Evolutionary conservation across 2,329 filamentous ascomycete genomes (phyloP).

Genomic region (Stagonosporopsis rhizophila): DNA sequence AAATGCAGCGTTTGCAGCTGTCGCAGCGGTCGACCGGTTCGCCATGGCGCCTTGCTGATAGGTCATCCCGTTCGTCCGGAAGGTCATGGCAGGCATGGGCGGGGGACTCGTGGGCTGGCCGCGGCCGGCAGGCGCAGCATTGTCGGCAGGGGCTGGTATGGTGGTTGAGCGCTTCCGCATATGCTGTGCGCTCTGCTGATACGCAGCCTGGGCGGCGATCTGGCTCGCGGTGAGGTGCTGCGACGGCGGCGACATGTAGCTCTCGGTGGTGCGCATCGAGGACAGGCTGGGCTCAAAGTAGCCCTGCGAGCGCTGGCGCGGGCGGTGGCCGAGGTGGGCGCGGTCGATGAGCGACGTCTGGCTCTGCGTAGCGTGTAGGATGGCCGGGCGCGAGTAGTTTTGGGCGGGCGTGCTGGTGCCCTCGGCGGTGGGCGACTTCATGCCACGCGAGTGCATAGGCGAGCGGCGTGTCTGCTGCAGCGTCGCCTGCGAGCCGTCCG

Average conservation of each 20-base stretch:
- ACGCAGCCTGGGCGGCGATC: slow-evolving; percentile 80
- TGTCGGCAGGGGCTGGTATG: slow-evolving; percentile 63
- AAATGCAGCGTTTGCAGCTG: slow-evolving; percentile 77
- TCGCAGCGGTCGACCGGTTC: slow-evolving; percentile 70
- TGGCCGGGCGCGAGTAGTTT: slow-evolving; percentile 50
- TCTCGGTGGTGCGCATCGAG: slow-evolving; percentile 55
- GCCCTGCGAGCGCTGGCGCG: slow-evolving; percentile 75
- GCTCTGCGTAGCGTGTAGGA: slow-evolving; percentile 43
- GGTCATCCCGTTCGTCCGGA: slow-evolving; percentile 49
- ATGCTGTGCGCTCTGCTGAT: slow-evolving; percentile 64
- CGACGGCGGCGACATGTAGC: slow-evolving; percentile 45
- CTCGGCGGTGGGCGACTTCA: slow-evolving; percentile 36
- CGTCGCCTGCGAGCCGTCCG: slow-evolving; percentile 51
- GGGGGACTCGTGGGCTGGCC: slow-evolving; percentile 62
- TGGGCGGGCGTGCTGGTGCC: slow-evolving; percentile 28
- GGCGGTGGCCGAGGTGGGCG: slow-evolving; percentile 58
- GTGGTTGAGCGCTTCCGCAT: slow-evolving; percentile 76
- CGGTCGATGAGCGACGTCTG: slow-evolving; percentile 23
- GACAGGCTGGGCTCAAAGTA: slow-evolving; percentile 78
- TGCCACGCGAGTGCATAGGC: slow-evolving; percentile 44
- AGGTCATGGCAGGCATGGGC: slow-evolving; percentile 57
- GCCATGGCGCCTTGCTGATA: slow-evolving; percentile 70
- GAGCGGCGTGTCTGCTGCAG: slow-evolving; percentile 47
- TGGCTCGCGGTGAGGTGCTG: slow-evolving; percentile 68
- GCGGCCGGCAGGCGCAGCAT: slow-evolving; percentile 25